Evolutionary conservation across 208 protist genomes (phyloP).

Genomic region (Novymonas esmeraldas): DNA sequence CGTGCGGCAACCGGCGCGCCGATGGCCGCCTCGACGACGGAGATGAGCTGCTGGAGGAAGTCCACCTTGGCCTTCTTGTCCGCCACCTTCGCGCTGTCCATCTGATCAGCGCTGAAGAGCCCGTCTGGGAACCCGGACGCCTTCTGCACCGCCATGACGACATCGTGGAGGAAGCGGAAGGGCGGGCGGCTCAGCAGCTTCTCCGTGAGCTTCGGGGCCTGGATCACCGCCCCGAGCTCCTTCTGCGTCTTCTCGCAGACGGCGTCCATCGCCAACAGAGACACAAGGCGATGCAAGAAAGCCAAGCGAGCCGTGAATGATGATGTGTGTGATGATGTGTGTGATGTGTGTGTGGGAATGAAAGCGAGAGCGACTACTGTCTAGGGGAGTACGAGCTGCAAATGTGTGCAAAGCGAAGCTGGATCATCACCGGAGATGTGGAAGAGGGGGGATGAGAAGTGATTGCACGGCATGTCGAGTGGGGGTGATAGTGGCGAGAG

Average conservation of each 20-base stretch:
- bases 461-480: too few relatives aligned
- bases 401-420: too few relatives aligned
- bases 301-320: background rate
- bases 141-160: conserved; percentile 71
- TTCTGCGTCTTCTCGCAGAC: conserved; percentile 78
- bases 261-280: conserved; percentile 32
- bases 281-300: background rate
- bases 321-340: background rate
- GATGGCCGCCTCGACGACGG: conserved; percentile 79
- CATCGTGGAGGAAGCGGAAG: conserved; percentile 92
- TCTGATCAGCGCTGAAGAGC: conserved; percentile 62
- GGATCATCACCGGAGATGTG: too few relatives aligned
- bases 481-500: too few relatives aligned
- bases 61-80: conserved; percentile 87
- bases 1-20: conserved; percentile 55
- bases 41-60: conserved; percentile 80
- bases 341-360: too few relatives aligned
- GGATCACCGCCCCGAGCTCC: conserved; percentile 80
- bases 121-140: conserved; percentile 76
- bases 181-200: conserved; percentile 88
- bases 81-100: conserved; percentile 74
- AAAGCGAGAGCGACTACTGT: too few relatives aligned
- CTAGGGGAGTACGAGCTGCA: too few relatives aligned
- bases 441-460: too few relatives aligned
- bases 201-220: conserved; percentile 84